Base-by-base conservation (phyloP, 1,139 yeast genomes). In the Pichia sp. region DNA sequence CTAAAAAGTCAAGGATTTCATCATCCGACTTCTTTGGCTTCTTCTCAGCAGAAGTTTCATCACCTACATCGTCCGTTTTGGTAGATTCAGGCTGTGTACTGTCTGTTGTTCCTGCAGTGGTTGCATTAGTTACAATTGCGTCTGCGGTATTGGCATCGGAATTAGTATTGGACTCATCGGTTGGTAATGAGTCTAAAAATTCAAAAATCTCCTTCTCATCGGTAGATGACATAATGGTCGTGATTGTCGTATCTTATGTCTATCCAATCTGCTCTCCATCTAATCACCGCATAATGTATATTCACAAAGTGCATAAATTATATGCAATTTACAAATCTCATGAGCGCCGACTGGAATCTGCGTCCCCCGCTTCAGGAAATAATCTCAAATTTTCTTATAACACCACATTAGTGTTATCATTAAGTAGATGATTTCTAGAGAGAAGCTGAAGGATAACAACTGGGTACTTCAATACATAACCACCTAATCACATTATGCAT, bases 191-290 rank as follows among this genome's bases (percentile, higher is more conserved):
- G 57, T 89, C 93, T 54, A 91, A 73, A 60, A 91, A 84, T 53
- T 89, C 95, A 51, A 89, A 67, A 10, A 91, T 96, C 56, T 89
- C 96, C 54, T 86, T 94, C 20, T 80, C 76, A 47, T 74, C 78
- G 8, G 64, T 60, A 1, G 65, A 36, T 15, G 49, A 51, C 34
- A 31, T 31, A 9, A 13, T 27, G 28, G 6, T 25, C 11, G 11
- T 15, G 6, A n/a, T n/a, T n/a, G n/a, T n/a, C n/a, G n/a, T n/a
- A n/a, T n/a, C n/a, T n/a, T n/a, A n/a, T n/a, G n/a, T n/a, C n/a
- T n/a, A n/a, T n/a, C n/a, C n/a, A n/a, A n/a, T n/a, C n/a, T n/a
- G n/a, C n/a, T n/a, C n/a, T n/a, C n/a, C n/a, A n/a, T n/a, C n/a
- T n/a, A n/a, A n/a, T n/a, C n/a, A n/a, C n/a, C n/a, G n/a, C n/a